Evolutionary conservation across 176 grass and related monocot genomes (phyloP).

Genomic region (Oryza punctata): DNA sequence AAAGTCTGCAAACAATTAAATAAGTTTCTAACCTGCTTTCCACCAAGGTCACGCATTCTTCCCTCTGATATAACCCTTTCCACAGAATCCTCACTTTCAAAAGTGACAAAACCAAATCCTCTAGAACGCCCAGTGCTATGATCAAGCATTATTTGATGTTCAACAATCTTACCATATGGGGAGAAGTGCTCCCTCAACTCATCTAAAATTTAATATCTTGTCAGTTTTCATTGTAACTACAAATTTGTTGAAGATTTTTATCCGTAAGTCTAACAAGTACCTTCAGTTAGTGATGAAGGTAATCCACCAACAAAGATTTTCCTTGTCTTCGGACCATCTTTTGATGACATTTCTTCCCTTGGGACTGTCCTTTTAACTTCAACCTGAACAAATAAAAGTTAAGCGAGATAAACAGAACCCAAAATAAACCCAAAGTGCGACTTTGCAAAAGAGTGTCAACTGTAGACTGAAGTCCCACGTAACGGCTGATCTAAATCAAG

Average conservation of each 20-base stretch:
- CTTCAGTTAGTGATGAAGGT: constrained; percentile 74
- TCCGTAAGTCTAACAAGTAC: constrained; percentile 39
- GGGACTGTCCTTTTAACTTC: constrained; percentile 99
- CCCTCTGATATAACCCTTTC: constrained; percentile 92
- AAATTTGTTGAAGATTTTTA: background rate
- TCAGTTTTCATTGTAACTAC: constrained; percentile 26
- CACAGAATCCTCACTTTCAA: constrained; percentile 89
- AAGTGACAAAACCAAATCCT: constrained; percentile 98
- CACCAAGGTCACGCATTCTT: constrained; percentile 93
- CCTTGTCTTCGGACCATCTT: constrained; percentile 81
- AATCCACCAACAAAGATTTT: constrained; percentile 99
- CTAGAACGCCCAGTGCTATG: constrained; percentile 89
- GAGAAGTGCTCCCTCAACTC: constrained; percentile 94
- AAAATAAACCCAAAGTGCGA: constrained; percentile 6
- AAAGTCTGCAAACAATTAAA: background rate
- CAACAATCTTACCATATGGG: constrained; percentile 71
- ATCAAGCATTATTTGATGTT: constrained; percentile 98
- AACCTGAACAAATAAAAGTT: constrained; percentile 58
- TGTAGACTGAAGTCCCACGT: constrained; percentile 42
- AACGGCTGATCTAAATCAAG: constrained; percentile 51
- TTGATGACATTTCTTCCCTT: constrained; percentile 76
- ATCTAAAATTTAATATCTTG: constrained; percentile 60
- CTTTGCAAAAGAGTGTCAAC: constrained; percentile 12
- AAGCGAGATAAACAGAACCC: constrained; percentile 10
- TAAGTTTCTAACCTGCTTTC: constrained; percentile 73